Conservation (phyloP, 169 alveolate genomes). For the Eimeria acervulina region DNA sequence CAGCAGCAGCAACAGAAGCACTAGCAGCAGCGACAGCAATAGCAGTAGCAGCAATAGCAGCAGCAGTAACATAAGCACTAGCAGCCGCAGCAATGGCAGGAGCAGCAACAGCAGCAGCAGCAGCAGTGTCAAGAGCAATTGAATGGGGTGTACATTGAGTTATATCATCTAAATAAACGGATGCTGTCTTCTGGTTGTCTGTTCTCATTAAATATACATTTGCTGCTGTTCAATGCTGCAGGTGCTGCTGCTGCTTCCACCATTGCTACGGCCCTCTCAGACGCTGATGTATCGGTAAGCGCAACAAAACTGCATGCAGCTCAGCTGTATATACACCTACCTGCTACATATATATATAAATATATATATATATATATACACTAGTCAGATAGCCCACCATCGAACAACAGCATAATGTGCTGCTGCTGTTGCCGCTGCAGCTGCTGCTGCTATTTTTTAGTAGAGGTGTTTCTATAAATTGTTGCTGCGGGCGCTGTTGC, state of each 20-base stretch:
- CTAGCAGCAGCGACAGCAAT: background rate
- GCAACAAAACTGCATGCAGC: too few relatives aligned
- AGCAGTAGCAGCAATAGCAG: background rate
- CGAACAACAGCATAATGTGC: too few relatives aligned
- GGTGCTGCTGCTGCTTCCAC: background rate
- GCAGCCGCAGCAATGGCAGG: too few relatives aligned
- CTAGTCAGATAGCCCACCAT: background rate
- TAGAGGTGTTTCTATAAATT: background rate
- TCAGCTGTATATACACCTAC: background rate
- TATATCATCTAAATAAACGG: too few relatives aligned
- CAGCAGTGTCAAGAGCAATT: too few relatives aligned
- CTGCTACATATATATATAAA: too few relatives aligned
- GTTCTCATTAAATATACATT: too few relatives aligned
- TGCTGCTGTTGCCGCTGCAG: constrained; percentile 1
- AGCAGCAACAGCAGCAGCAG: too few relatives aligned
- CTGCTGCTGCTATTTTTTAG: background rate
- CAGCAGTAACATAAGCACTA: too few relatives aligned
- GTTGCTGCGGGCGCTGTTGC: background rate
- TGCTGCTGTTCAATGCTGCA: background rate
- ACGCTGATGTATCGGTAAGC: background rate
- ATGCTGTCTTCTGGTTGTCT: too few relatives aligned
- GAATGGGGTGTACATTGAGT: too few relatives aligned
- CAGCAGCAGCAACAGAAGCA: background rate
- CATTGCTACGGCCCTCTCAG: background rate
- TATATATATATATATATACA: background rate